A percentile compares a stretch with the other conserved stretches of the same genome.
Conservation (phyloP, 352 stramenopile genomes). For the Phytophthora brassicae region DNA sequence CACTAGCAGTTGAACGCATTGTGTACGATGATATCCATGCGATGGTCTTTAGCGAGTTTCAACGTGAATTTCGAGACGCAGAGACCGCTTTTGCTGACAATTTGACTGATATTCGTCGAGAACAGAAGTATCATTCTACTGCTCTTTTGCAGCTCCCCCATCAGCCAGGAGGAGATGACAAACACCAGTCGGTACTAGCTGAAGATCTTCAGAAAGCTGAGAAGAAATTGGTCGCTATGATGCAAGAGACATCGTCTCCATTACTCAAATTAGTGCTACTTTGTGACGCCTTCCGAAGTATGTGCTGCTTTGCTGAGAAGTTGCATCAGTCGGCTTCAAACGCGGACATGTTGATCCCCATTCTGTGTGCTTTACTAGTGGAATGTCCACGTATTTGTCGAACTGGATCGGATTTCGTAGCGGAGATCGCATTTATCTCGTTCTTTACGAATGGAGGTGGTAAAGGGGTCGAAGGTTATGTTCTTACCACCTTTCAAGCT, state of each 20-base stretch:
- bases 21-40: slow-evolving; percentile 70
- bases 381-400: slow-evolving; percentile 35
- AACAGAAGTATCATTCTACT: slow-evolving; percentile 43
- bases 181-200: slow-evolving; percentile 17
- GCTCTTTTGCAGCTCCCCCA: slow-evolving; percentile 23
- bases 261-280: slow-evolving; percentile 68
- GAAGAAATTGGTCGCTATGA: slow-evolving; percentile 44
- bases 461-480: slow-evolving; percentile 77
- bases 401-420: slow-evolving; percentile 47
- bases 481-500: slow-evolving; percentile 75
- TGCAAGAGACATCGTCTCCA: slow-evolving; percentile 49
- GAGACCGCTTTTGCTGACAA: slow-evolving; percentile 51
- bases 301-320: slow-evolving; percentile 70
- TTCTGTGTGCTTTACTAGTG: slow-evolving; percentile 65
- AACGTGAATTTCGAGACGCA: slow-evolving; percentile 43
- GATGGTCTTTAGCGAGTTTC: slow-evolving; percentile 58
- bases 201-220: slow-evolving; percentile 50
- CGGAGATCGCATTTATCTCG: slow-evolving; percentile 73
- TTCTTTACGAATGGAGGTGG: slow-evolving; percentile 77
- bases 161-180: not conserved
- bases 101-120: slow-evolving; percentile 47
- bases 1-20: slow-evolving; percentile 60
- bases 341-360: slow-evolving; percentile 71
- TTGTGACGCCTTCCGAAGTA: slow-evolving; percentile 54
- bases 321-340: slow-evolving; percentile 64